Conservation (phyloP, 2,329 filamentous ascomycete species). For the Diplodia mutila region DNA sequence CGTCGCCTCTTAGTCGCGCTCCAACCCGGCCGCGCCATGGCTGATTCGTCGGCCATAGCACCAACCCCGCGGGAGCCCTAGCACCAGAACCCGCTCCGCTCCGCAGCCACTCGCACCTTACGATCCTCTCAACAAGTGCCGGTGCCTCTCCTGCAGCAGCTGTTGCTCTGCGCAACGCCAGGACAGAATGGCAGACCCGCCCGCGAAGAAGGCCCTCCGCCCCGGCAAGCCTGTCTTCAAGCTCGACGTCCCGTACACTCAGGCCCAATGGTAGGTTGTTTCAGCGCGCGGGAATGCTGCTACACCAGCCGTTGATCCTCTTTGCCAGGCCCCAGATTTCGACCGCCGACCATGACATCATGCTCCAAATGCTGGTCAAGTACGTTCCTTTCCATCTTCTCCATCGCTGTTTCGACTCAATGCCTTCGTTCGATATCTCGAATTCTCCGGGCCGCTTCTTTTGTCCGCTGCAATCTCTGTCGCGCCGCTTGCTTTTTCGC, state of each 20-base stretch:
- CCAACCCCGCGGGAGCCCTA: background rate
- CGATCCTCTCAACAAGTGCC: background rate
- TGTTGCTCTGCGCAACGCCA: background rate
- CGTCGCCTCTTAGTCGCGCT: background rate
- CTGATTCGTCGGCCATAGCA: conserved; percentile 1
- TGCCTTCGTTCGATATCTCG: background rate
- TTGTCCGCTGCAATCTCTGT: background rate
- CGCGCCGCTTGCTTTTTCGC: conserved; percentile 10
- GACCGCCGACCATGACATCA: conserved; percentile 62
- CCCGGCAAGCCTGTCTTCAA: conserved; percentile 56
- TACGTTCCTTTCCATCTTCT: background rate
- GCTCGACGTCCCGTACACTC: conserved; percentile 67
- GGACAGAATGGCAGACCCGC: background rate
- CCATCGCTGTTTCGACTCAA: background rate
- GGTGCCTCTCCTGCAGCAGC: background rate
- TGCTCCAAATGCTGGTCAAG: conserved; percentile 62
- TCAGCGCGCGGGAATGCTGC: conserved; percentile 20
- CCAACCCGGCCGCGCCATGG: background rate
- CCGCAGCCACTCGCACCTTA: background rate
- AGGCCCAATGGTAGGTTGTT: conserved; percentile 59
- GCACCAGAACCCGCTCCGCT: background rate
- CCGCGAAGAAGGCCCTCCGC: conserved; percentile 2
- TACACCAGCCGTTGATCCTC: conserved; percentile 13
- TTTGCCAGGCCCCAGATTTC: conserved; percentile 62
- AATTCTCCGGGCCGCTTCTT: background rate